Conservation (phyloP, 306 rosid species). For the Sicyos baderoa region DNA sequence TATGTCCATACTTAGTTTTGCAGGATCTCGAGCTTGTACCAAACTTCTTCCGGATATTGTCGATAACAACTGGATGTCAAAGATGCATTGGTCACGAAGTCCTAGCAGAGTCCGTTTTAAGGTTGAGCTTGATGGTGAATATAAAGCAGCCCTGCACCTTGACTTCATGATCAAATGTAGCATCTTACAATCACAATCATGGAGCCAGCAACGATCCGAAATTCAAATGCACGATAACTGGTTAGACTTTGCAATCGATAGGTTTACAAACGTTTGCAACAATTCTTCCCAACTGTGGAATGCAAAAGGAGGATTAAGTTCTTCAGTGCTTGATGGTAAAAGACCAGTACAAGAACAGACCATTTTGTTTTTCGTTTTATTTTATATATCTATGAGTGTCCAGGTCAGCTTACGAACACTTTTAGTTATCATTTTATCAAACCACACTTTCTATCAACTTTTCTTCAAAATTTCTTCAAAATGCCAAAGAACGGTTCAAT, state of each 20-base stretch:
- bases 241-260: background rate
- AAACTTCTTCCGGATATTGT: slow-evolving; percentile 45
- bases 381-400: no score
- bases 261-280: background rate
- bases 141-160: slow-evolving; percentile 4
- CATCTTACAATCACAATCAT: slow-evolving; percentile 2
- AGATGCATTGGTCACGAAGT: slow-evolving; percentile 19
- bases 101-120: slow-evolving; percentile 19
- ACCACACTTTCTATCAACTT: background rate
- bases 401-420: no score
- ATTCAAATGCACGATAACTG: background rate
- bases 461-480: background rate
- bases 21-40: slow-evolving; percentile 73
- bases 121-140: slow-evolving; percentile 23
- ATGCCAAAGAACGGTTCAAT: background rate
- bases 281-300: slow-evolving; percentile 4
- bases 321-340: slow-evolving; percentile 1
- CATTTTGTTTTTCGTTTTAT: background rate
- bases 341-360: background rate
- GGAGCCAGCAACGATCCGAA: background rate
- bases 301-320: slow-evolving; percentile 5
- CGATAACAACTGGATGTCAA: slow-evolving; percentile 26
- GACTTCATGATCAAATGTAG: background rate
- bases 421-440: background rate
- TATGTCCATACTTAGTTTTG: slow-evolving; percentile 50